phyloP scores from a whole-genome alignment of 208 protist genomes.

The Trichomonas gallinae region DNA sequence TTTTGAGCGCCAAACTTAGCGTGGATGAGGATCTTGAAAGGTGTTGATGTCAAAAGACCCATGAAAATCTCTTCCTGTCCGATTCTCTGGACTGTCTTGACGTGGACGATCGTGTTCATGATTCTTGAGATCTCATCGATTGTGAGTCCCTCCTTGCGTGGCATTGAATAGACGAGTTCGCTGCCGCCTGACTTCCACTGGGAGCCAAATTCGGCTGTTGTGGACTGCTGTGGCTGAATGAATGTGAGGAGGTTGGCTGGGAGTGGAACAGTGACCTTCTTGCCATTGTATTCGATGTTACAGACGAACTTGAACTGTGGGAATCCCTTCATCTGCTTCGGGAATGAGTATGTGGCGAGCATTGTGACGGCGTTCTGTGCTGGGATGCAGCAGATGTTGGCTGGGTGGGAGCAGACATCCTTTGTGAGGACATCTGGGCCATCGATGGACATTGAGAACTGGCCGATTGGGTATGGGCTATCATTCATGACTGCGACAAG shows the following conservation, averaged over 20 bases:
- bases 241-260: background rate
- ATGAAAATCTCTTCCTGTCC: background rate
- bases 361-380: background rate
- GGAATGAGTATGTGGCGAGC: background rate
- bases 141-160: background rate
- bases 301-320: background rate
- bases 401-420: background rate
- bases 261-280: no score
- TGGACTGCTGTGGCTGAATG: background rate
- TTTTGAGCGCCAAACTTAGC: background rate
- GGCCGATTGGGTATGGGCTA: background rate
- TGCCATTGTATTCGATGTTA: background rate
- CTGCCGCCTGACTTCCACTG: background rate
- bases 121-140: background rate
- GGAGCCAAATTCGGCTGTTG: background rate
- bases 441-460: background rate
- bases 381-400: background rate
- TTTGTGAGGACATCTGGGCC: background rate
- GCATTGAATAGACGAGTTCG: background rate
- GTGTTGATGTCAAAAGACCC: background rate
- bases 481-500: background rate
- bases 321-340: background rate
- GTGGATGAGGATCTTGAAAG: slow-evolving; percentile 6
- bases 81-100: background rate
- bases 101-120: background rate